Percentiles rank a stretch among this genome's conserved stretches.
Conservation (phyloP, 495 filamentous ascomycete species). For the Penicillium steckii region DNA sequence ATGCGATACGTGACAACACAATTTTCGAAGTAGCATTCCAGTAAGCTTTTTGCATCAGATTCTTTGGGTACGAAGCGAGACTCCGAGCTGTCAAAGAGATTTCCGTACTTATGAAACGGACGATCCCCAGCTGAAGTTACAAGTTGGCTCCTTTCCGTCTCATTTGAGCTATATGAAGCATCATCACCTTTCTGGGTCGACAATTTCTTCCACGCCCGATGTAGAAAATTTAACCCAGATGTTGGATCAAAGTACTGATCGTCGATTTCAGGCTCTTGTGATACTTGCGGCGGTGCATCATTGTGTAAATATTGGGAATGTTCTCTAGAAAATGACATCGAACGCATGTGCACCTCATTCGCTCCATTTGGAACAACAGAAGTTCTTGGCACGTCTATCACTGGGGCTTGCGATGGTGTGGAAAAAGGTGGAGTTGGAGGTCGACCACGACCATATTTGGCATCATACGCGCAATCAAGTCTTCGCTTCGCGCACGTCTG, state of each 20-base stretch:
- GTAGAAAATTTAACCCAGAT: conserved; percentile 20
- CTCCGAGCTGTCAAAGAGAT: background rate
- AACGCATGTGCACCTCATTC: background rate
- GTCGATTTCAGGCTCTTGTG: conserved; percentile 16
- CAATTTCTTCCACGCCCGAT: conserved; percentile 22
- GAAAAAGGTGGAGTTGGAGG: conserved; percentile 16
- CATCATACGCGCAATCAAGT: conserved; percentile 11
- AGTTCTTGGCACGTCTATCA: background rate
- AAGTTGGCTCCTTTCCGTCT: background rate
- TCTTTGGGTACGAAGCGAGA: conserved; percentile 7
- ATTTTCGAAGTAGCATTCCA: conserved; percentile 18
- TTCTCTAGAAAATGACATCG: background rate
- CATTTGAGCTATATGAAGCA: background rate
- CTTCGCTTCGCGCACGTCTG: conserved; percentile 8
- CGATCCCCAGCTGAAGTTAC: background rate
- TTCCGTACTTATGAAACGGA: background rate
- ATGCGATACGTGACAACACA: conserved; percentile 23
- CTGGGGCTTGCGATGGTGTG: background rate
- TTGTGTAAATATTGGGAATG: background rate
- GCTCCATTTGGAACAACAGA: background rate
- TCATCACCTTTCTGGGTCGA: conserved; percentile 6
- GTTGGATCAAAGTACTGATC: conserved; percentile 24
- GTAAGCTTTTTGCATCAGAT: conserved; percentile 3
- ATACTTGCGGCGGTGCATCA: conserved; percentile 1
- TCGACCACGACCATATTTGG: conserved; percentile 19